Conservation (phyloP, 2,329 filamentous ascomycete species). For the Alternaria longipes region DNA sequence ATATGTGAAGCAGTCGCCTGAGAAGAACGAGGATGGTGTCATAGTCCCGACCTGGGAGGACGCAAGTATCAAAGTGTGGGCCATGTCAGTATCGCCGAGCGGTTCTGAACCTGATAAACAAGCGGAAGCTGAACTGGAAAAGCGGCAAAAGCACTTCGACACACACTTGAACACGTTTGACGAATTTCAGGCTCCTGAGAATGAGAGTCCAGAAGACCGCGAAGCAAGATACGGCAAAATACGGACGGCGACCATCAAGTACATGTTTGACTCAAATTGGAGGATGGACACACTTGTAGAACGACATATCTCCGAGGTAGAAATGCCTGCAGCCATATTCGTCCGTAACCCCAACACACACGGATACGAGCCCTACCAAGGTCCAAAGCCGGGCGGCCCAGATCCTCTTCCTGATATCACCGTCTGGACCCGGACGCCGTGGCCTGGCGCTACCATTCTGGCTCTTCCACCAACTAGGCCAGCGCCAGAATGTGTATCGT, state of each 20-base stretch:
- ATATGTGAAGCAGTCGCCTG: slow-evolving; percentile 53
- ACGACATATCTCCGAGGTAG: slow-evolving; percentile 71
- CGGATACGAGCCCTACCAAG: slow-evolving; percentile 73
- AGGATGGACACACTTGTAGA: slow-evolving; percentile 74
- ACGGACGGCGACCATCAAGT: slow-evolving; percentile 70
- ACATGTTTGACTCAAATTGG: slow-evolving; percentile 85
- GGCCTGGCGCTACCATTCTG: slow-evolving; percentile 74
- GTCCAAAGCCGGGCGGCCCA: slow-evolving; percentile 67
- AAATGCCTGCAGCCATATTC: slow-evolving; percentile 75
- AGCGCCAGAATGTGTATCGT: slow-evolving; percentile 77
- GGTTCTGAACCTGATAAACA: slow-evolving; percentile 12
- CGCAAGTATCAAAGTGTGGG: slow-evolving; percentile 83
- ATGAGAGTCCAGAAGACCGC: slow-evolving; percentile 45
- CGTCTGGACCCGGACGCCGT: slow-evolving; percentile 78
- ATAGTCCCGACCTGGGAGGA: slow-evolving; percentile 76
- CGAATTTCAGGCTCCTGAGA: slow-evolving; percentile 38
- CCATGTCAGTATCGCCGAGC: slow-evolving; percentile 68
- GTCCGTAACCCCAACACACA: slow-evolving; percentile 69
- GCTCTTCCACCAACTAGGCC: slow-evolving; percentile 74
- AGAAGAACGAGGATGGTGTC: slow-evolving; percentile 46
- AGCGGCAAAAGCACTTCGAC: slow-evolving; percentile 35
- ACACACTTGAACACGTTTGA: slow-evolving; percentile 41
- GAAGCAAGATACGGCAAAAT: slow-evolving; percentile 59
- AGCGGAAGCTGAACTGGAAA: slow-evolving; percentile 33
- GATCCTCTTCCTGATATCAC: slow-evolving; percentile 68